Evolutionary conservation across 257 asterid species (phyloP).

Genomic region (Capsicum rhomboideum): DNA sequence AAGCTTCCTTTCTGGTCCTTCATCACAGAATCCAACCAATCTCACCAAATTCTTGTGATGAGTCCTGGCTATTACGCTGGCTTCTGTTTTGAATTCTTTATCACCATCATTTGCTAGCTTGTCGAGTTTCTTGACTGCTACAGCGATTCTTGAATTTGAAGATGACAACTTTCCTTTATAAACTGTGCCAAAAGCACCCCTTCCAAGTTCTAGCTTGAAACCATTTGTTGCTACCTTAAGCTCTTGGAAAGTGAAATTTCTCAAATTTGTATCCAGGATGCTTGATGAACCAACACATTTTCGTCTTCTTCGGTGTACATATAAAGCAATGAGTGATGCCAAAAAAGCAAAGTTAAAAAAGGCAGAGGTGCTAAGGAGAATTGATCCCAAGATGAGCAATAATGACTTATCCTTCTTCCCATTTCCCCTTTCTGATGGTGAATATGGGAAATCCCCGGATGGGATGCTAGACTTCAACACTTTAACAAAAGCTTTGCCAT

Average conservation of each 20-base stretch:
- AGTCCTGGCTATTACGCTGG: slow-evolving; percentile 36
- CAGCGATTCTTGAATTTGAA: background rate
- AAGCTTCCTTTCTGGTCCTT: slow-evolving; percentile 29
- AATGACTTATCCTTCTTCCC: background rate
- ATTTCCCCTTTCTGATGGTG: background rate
- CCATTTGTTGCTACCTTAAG: slow-evolving; percentile 26
- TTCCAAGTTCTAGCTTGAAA: slow-evolving; percentile 38
- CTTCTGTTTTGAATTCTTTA: slow-evolving; percentile 37
- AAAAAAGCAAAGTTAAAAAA: slow-evolving; percentile 9
- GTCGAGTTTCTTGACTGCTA: slow-evolving; percentile 43
- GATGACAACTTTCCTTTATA: slow-evolving; percentile 27
- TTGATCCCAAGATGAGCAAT: background rate
- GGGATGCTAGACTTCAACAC: background rate
- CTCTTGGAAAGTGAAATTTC: slow-evolving; percentile 15
- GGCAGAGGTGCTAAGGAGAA: slow-evolving; percentile 16
- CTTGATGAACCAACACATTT: background rate
- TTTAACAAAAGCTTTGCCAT: background rate
- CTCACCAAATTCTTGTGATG: slow-evolving; percentile 44
- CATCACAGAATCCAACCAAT: slow-evolving; percentile 42
- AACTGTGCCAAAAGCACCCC: slow-evolving; percentile 42
- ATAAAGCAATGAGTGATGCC: slow-evolving; percentile 9
- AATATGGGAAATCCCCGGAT: background rate
- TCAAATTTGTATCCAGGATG: background rate
- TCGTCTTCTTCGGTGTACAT: background rate
- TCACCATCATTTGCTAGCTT: slow-evolving; percentile 26